A percentile compares a stretch with the other conserved stretches of the same genome.
phyloP scores from a whole-genome alignment of 2,329 filamentous ascomycete species.

The Coniella vitis region DNA sequence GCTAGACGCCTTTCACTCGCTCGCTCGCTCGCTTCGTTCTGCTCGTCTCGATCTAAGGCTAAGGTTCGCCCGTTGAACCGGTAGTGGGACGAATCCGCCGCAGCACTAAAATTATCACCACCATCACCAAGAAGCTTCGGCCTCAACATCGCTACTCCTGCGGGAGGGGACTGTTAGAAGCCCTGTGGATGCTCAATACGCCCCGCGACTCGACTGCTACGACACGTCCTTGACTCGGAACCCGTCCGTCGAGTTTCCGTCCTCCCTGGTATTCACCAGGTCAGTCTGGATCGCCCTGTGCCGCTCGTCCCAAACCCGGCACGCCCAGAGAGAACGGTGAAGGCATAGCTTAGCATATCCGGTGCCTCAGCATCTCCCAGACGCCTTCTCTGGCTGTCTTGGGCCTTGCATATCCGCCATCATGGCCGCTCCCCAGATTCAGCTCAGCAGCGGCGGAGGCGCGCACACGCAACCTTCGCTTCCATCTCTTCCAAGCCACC shows the following conservation, averaged over 20 bases:
- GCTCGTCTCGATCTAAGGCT: neutral
- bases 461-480: slow-evolving; percentile 79
- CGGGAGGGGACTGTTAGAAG: too few relatives aligned
- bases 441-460: slow-evolving; percentile 38
- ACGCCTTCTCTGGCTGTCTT: slow-evolving; percentile 22
- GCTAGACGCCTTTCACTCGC: neutral
- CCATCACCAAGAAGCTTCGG: too few relatives aligned
- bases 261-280: too few relatives aligned
- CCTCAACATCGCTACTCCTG: too few relatives aligned
- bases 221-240: too few relatives aligned
- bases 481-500: slow-evolving; percentile 77
- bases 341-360: neutral
- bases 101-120: too few relatives aligned
- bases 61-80: too few relatives aligned
- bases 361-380: slow-evolving; percentile 5
- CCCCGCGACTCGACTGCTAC: too few relatives aligned
- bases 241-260: too few relatives aligned
- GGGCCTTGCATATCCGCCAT: slow-evolving; percentile 25
- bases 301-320: neutral
- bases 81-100: too few relatives aligned
- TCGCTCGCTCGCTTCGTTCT: neutral
- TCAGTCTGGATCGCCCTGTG: too few relatives aligned
- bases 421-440: slow-evolving; percentile 54
- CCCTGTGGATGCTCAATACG: too few relatives aligned
- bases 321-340: neutral